These are phyloP conservation scores for Acanthamoeba divionensis DNA, from an alignment of 208 protist genomes.

Conservation along the genomic window DNA sequence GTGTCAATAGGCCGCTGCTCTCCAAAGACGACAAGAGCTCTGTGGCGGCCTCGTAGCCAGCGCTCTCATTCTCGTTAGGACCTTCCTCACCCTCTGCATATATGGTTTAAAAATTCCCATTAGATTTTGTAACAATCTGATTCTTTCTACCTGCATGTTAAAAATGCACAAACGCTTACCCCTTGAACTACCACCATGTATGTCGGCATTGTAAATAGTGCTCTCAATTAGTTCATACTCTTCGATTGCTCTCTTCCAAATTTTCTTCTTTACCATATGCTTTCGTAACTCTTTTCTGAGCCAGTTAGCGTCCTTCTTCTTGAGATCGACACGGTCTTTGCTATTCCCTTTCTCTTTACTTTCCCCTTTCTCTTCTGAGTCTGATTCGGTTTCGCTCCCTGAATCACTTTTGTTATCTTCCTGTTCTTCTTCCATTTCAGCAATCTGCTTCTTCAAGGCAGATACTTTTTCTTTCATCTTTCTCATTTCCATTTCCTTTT, in stretches of 20 bases:
- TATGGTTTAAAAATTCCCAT: neutral
- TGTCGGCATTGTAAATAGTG: too few relatives aligned
- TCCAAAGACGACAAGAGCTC: conserved; percentile 40
- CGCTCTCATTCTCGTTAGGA: neutral
- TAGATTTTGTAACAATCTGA: neutral
- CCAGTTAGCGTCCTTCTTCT: too few relatives aligned
- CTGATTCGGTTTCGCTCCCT: neutral
- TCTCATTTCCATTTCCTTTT: conserved; percentile 32
- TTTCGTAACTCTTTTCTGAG: too few relatives aligned
- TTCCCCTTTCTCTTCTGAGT: neutral
- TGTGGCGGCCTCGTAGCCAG: neutral
- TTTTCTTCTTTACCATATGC: too few relatives aligned
- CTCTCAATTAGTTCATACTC: too few relatives aligned
- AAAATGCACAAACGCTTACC: too few relatives aligned
- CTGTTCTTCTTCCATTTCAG: conserved; percentile 4
- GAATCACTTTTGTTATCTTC: conserved; percentile 6
- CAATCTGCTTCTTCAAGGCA: conserved; percentile 6
- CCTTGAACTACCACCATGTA: too few relatives aligned
- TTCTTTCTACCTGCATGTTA: too few relatives aligned
- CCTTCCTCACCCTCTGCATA: neutral
- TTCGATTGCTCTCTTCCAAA: too few relatives aligned
- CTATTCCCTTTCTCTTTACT: neutral
- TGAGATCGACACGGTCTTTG: conserved; percentile 8
- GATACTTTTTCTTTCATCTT: neutral
- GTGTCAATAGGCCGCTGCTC: conserved; percentile 25